Percentiles rank a stretch among this genome's conserved stretches.
Conservation (phyloP, 31 red algal genomes). For the Odonthalia washingtoniensis region DNA sequence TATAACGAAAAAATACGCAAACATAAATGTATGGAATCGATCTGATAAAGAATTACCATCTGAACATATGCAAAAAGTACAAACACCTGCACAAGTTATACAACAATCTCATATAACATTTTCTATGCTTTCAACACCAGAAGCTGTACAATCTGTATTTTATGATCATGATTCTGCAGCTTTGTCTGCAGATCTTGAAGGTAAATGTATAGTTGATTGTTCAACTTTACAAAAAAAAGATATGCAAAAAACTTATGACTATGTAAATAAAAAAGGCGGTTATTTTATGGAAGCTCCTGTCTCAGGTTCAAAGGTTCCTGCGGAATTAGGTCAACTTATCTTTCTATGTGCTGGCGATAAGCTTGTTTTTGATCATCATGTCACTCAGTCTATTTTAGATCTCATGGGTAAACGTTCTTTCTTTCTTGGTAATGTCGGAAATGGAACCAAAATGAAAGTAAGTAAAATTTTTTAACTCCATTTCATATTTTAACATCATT, state of each 20-base stretch:
- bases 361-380: conserved; percentile 42
- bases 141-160: conserved; percentile 63
- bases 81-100: conserved; percentile 62
- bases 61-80: conserved; percentile 29
- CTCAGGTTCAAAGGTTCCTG: conserved; percentile 86
- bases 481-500: background rate
- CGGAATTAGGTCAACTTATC: conserved; percentile 76
- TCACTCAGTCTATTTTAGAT: conserved; percentile 36
- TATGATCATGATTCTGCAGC: conserved; percentile 46
- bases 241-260: conserved; percentile 49
- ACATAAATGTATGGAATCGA: conserved; percentile 91
- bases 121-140: conserved; percentile 88
- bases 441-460: conserved; percentile 90
- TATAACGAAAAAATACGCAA: conserved; percentile 53
- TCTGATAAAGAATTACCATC: conserved; percentile 52
- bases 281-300: conserved; percentile 91
- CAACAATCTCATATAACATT: conserved; percentile 59
- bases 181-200: conserved; percentile 54
- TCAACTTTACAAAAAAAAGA: conserved; percentile 78
- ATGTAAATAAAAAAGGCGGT: conserved; percentile 65
- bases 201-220: conserved; percentile 87
- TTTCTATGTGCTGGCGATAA: conserved; percentile 85
- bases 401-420: conserved; percentile 89
- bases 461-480: background rate
- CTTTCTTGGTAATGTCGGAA: conserved; percentile 77